phyloP scores from a whole-genome alignment of 352 stramenopile genomes.

The Phytophthora sp. region DNA sequence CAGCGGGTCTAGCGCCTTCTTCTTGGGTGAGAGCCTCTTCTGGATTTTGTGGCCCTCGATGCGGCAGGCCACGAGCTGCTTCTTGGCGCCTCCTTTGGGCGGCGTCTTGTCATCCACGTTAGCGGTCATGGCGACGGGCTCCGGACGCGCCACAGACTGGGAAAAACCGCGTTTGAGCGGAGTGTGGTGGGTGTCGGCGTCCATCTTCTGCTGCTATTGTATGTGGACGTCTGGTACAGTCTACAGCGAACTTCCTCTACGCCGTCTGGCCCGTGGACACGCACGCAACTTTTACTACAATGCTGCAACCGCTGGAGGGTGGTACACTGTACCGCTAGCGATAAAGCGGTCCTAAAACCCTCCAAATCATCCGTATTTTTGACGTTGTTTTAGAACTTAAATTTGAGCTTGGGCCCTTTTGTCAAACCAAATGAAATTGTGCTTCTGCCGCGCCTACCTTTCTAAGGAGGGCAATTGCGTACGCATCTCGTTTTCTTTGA shows the following conservation, averaged over 20 bases:
- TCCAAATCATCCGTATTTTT: too few species aligned
- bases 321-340: too few species aligned
- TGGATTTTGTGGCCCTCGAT: constrained; percentile 76
- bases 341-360: too few species aligned
- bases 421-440: too few species aligned
- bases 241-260: constrained; percentile 1
- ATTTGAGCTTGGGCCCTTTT: too few species aligned
- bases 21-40: constrained; percentile 64
- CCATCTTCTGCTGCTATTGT: constrained; percentile 7
- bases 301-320: constrained; percentile 14
- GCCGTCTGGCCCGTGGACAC: not conserved
- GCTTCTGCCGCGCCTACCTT: too few species aligned
- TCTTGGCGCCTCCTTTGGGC: constrained; percentile 21
- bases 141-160: not conserved
- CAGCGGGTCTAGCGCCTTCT: constrained; percentile 73
- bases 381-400: too few species aligned
- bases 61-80: constrained; percentile 42
- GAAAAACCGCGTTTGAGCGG: not conserved
- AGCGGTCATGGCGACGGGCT: constrained; percentile 8
- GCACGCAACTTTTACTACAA: constrained; percentile 1
- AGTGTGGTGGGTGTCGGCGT: not conserved
- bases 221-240: too few species aligned
- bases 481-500: too few species aligned
- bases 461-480: too few species aligned
- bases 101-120: constrained; percentile 18